These are phyloP conservation scores for Endocalyx cinctus DNA, from an alignment of 2,329 filamentous ascomycete genomes.

Conservation along the genomic window DNA sequence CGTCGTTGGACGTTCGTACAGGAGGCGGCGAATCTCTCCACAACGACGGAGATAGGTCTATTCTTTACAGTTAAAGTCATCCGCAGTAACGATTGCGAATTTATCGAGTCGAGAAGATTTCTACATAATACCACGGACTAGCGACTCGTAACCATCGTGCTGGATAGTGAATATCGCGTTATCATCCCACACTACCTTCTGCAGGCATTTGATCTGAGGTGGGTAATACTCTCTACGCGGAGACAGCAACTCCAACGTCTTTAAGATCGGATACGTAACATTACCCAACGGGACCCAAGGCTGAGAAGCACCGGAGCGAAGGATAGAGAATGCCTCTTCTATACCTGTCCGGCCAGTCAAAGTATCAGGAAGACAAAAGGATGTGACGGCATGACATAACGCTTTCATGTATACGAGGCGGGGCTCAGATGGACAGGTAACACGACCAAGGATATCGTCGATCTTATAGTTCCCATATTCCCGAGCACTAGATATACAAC, in stretches of 20 bases:
- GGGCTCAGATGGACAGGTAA: background rate
- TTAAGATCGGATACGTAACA: background rate
- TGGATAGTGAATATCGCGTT: background rate
- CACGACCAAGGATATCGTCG: slow-evolving; percentile 1
- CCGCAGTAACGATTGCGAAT: too few species aligned
- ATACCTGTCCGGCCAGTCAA: slow-evolving; percentile 55
- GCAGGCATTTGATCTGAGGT: background rate
- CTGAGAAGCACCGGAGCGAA: slow-evolving; percentile 44
- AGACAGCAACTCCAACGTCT: slow-evolving; percentile 7
- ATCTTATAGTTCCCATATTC: background rate
- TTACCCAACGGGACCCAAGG: slow-evolving; percentile 35
- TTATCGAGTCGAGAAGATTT: too few species aligned
- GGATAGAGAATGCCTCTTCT: slow-evolving; percentile 50
- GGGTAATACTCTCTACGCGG: background rate
- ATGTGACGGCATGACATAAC: slow-evolving; percentile 54
- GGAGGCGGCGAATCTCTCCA: background rate
- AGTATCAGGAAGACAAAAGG: slow-evolving; percentile 49
- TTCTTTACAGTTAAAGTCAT: background rate
- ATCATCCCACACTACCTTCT: background rate
- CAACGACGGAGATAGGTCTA: background rate
- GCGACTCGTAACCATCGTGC: background rate
- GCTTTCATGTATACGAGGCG: slow-evolving; percentile 2
- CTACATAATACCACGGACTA: too few species aligned
- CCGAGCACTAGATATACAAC: too few species aligned
- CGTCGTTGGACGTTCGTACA: too few species aligned